These are phyloP conservation scores for Ceratobasidium sp. DNA, from an alignment of 1,284 basidiomycete genomes.

Conservation along the genomic window DNA sequence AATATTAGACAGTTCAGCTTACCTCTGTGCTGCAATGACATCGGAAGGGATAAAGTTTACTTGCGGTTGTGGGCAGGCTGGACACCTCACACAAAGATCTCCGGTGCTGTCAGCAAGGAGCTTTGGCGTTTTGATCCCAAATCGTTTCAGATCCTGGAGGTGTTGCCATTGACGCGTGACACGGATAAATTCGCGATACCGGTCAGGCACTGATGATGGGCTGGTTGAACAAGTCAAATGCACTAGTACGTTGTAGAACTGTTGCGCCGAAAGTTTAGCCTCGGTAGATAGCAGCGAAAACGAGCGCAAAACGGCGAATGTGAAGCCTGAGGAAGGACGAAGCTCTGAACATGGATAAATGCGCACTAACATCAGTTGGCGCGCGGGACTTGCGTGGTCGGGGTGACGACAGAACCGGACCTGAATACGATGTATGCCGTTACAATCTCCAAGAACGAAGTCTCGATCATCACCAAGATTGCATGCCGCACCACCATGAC, in stretches of 20 bases:
- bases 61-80: too few species aligned
- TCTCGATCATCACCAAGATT: too few species aligned
- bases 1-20: too few species aligned
- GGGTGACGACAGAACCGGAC: too few species aligned
- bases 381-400: too few species aligned
- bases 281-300: not conserved
- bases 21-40: too few species aligned
- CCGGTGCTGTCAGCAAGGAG: not conserved
- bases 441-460: too few species aligned
- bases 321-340: not conserved
- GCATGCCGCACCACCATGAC: too few species aligned
- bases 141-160: not conserved
- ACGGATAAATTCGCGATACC: not conserved
- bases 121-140: too few species aligned
- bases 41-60: too few species aligned
- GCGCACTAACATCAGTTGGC: not conserved
- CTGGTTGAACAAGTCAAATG: not conserved
- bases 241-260: not conserved
- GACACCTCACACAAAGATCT: not conserved
- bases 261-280: not conserved
- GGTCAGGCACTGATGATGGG: not conserved
- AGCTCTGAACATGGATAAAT: not conserved
- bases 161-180: not conserved
- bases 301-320: not conserved
- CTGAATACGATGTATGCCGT: too few species aligned